A percentile compares a stretch with the other conserved stretches of the same genome.
Conservation (phyloP, 441 rosid genomes). For the Syzygium malaccense region DNA sequence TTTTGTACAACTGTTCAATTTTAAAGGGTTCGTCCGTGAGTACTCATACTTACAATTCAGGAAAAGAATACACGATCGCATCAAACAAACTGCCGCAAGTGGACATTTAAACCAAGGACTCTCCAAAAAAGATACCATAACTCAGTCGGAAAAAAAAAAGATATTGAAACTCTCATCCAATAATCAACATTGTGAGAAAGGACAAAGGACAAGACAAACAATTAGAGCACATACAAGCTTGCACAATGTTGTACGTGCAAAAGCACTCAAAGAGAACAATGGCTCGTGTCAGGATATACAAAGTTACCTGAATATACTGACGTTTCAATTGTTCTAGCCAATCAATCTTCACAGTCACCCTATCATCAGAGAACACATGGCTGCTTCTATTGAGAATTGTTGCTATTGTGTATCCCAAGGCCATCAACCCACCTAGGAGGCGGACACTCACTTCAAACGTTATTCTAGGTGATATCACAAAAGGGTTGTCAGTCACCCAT, state of each 20-base stretch:
- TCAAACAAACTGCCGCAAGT: neutral
- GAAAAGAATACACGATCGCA: neutral
- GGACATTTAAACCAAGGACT: neutral
- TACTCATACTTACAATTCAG: neutral
- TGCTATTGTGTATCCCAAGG: slow-evolving; percentile 95
- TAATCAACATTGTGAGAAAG: neutral
- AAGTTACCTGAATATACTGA: slow-evolving; percentile 78
- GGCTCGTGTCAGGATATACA: neutral
- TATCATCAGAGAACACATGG: slow-evolving; percentile 74
- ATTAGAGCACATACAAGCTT: neutral
- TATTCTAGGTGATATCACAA: slow-evolving; percentile 97
- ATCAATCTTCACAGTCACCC: slow-evolving; percentile 79
- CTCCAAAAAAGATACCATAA: neutral
- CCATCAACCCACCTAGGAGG: slow-evolving; percentile 98
- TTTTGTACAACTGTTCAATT: neutral
- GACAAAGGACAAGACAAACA: neutral
- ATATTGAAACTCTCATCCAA: neutral
- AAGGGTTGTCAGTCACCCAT: slow-evolving; percentile 90
- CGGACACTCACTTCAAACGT: slow-evolving; percentile 98
- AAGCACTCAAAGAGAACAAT: neutral
- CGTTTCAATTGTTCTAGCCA: slow-evolving; percentile 94
- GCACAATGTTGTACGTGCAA: neutral
- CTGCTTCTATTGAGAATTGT: slow-evolving; percentile 91
- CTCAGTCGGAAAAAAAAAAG: neutral
- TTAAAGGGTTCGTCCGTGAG: neutral